Evolutionary conservation across 2,329 filamentous ascomycete genomes (phyloP).

Genomic region (Colletotrichum tofieldiae): DNA sequence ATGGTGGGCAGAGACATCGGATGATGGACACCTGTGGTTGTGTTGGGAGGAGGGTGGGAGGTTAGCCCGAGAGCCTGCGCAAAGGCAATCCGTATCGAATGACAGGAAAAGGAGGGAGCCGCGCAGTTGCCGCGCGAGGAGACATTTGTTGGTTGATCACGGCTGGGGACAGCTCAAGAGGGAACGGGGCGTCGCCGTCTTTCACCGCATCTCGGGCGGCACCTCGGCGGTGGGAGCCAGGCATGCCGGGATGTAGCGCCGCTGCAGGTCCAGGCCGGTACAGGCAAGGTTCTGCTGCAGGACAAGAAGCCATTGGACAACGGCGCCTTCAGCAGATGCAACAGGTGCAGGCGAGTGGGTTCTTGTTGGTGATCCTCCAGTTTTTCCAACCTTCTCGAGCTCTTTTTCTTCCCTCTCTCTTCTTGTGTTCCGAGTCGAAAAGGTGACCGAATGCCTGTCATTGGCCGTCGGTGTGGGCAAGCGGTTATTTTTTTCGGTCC

Average conservation of each 20-base stretch:
- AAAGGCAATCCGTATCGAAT: neutral
- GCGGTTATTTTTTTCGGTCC: neutral
- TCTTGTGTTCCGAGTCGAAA: conserved; percentile 14
- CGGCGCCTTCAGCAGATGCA: conserved; percentile 31
- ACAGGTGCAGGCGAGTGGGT: conserved; percentile 23
- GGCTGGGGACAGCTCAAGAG: neutral
- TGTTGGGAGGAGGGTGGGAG: conserved; percentile 9
- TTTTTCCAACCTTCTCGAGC: conserved; percentile 21
- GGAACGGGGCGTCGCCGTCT: conserved; percentile 25
- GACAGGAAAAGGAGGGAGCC: conserved; percentile 8
- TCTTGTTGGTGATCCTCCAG: conserved; percentile 30
- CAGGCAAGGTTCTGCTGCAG: conserved; percentile 31
- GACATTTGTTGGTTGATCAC: conserved; percentile 25
- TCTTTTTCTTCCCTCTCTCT: neutral
- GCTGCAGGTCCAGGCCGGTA: conserved; percentile 40
- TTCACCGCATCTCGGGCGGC: conserved; percentile 41
- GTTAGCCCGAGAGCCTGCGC: neutral
- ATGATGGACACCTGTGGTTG: conserved; percentile 21
- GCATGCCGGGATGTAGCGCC: conserved; percentile 33
- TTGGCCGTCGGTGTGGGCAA: neutral
- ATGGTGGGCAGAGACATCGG: conserved; percentile 31
- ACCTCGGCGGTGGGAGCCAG: conserved; percentile 35
- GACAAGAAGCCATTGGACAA: conserved; percentile 29
- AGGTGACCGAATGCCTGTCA: neutral
- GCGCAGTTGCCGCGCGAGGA: conserved; percentile 15